A percentile compares a stretch with the other conserved stretches of the same genome.
These are phyloP conservation scores for Durio zibethinus DNA, from an alignment of 345 rosid genomes.

Conservation along the genomic window DNA sequence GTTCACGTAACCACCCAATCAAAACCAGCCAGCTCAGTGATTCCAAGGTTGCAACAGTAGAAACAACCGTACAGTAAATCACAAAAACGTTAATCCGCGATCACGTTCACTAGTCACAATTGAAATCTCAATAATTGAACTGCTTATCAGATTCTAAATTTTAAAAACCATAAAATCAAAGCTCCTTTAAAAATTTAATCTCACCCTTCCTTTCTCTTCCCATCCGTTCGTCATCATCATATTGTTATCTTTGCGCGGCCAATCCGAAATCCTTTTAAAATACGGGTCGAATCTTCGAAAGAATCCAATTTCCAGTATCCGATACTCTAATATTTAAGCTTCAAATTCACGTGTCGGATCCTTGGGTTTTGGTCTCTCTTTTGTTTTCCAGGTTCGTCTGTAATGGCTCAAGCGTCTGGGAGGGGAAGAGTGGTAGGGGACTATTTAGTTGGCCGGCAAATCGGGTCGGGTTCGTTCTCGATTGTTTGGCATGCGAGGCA, in stretches of 20 bases:
- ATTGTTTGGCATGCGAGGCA: conserved; percentile 94
- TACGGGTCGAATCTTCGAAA: conserved; percentile 33
- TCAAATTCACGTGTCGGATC: conserved; percentile 22
- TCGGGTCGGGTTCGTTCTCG: conserved; percentile 98
- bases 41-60: neutral
- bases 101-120: conserved; percentile 5
- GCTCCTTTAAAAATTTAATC: conserved; percentile 2
- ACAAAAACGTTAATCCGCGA: conserved; percentile 3
- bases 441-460: conserved; percentile 68
- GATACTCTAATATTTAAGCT: conserved; percentile 25
- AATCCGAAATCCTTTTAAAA: conserved; percentile 25
- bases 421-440: conserved; percentile 83
- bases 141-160: neutral
- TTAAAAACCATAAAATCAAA: neutral
- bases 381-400: neutral
- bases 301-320: conserved; percentile 16
- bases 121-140: conserved; percentile 1
- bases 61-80: neutral
- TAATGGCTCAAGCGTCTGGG: conserved; percentile 67
- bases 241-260: conserved; percentile 25
- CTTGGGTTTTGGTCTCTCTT: conserved; percentile 22
- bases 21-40: neutral
- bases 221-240: too few relatives aligned
- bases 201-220: conserved; percentile 4
- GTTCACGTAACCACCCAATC: neutral